Conservation (phyloP, 1,139 yeast species). For the Yamadazyma diospyri region DNA sequence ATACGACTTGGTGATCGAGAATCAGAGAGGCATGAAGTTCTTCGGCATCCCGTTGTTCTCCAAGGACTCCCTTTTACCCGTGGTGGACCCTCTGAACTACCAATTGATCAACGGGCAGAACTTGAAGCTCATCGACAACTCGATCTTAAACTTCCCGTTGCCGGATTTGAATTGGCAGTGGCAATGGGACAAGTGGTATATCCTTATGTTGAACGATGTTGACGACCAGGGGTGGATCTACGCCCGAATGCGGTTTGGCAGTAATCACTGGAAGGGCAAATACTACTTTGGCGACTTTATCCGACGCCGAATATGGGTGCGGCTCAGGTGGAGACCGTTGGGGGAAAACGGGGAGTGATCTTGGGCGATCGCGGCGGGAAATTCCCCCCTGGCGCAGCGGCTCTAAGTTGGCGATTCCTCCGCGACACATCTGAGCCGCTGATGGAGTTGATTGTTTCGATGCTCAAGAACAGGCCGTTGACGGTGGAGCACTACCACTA, state of each 20-base stretch:
- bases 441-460: constrained; percentile 1
- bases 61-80: constrained; percentile 50
- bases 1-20: constrained; percentile 48
- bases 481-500: constrained; percentile 1
- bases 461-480: not conserved
- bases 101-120: constrained; percentile 31
- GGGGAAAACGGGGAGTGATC: not conserved
- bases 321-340: constrained; percentile 20
- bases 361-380: not conserved
- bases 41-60: constrained; percentile 66
- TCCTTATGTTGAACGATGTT: constrained; percentile 65
- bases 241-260: constrained; percentile 44
- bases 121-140: constrained; percentile 26
- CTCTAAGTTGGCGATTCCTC: too few relatives aligned
- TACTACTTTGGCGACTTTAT: constrained; percentile 54
- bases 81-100: constrained; percentile 54
- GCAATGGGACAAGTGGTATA: constrained; percentile 73
- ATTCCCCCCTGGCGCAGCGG: too few relatives aligned
- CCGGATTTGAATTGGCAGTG: constrained; percentile 71
- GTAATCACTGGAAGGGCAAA: constrained; percentile 57
- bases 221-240: constrained; percentile 82
- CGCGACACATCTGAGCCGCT: too few relatives aligned
- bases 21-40: constrained; percentile 65
- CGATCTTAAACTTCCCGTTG: constrained; percentile 46
- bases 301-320: constrained; percentile 59